Conservation (phyloP, 2,329 filamentous ascomycete species). For the Aspergillus tanneri region DNA sequence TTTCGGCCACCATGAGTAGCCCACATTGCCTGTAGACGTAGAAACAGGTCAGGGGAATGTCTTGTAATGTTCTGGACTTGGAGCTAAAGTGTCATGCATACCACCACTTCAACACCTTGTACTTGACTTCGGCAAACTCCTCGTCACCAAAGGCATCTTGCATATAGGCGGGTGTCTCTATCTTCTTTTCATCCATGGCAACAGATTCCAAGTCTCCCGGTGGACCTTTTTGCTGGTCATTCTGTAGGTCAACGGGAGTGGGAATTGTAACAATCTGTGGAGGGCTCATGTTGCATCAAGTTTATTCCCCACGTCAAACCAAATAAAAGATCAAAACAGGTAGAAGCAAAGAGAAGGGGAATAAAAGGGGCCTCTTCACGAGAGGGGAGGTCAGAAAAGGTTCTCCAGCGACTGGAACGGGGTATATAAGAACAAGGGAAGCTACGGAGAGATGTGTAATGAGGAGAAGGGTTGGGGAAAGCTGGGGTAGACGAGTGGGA, state of each 20-base stretch:
- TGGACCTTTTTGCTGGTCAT: conserved; percentile 10
- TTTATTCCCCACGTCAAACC: not conserved
- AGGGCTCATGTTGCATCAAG: conserved; percentile 13
- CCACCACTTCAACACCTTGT: conserved; percentile 53
- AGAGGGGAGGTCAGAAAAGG: no score
- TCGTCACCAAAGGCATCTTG: conserved; percentile 45
- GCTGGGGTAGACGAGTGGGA: no score
- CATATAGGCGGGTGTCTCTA: conserved; percentile 18
- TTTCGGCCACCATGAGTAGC: conserved; percentile 59
- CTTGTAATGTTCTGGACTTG: not conserved
- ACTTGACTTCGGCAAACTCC: conserved; percentile 48
- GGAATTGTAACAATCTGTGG: conserved; percentile 15
- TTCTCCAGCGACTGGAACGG: no score
- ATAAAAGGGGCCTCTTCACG: no score
- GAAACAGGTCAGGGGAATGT: conserved; percentile 32
- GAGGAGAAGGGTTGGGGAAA: no score
- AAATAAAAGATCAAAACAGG: not conserved
- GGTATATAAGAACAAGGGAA: no score
- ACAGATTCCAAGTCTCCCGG: conserved; percentile 12
- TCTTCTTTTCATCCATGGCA: conserved; percentile 24
- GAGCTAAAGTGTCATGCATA: conserved; percentile 17
- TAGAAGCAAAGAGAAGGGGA: conserved; percentile 1
- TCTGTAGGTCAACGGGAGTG: conserved; percentile 12
- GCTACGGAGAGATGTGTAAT: no score
- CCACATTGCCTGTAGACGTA: conserved; percentile 40